Base-by-base conservation (phyloP, 164 flowering plant species). In the Cinnamomum chago region DNA sequence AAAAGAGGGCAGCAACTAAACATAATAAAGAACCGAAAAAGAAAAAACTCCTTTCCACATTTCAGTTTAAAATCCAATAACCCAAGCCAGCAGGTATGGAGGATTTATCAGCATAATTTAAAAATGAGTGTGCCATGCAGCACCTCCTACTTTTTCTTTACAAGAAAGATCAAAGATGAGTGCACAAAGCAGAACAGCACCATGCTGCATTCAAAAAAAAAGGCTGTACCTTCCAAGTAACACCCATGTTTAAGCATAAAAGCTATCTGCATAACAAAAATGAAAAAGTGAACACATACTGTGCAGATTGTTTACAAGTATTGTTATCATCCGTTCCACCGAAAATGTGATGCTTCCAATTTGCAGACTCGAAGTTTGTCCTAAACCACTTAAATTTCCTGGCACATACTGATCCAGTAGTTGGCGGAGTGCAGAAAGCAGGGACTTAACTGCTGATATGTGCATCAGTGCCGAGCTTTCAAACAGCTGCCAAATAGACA, bases 401-500 rank as follows among this genome's bases (percentile, higher is more conserved):
- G 77, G 67, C 77, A 89, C 76, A 76, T 82, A 89, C 78, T 92
- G 97, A 76, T 83, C 82, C 50, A 97, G 91, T 77, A 96, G 75
- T 68, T 85, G 91, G 68, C 84, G 78, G 27, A 96, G 82, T 50
- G 99, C 97, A 75, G 92, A 87, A 74, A 96, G 89, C 80, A 96
- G 98, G 58, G 99, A 90, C 79, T 89, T 91, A 60, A 96, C 95
- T 2, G 99, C 93, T 76, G 97, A 91, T 79, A 91, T 80, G 79
- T 94, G 88, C 99, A 96, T 96, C 85, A 92, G 62, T 51, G 88
- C 95, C 12, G 99, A 93, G 90, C 99, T 94, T 84, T 94, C 99
- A 83, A 96, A 96, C 58, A 96, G 89, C 98, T 96, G 77, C 72
- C 22, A 80, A 78, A 76, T 76, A 35, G 62, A 12, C 10, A 20